Percentiles rank a stretch among this genome's conserved stretches.
phyloP scores from a whole-genome alignment of 78 protist species.

The Emiliania huxleyi region DNA sequence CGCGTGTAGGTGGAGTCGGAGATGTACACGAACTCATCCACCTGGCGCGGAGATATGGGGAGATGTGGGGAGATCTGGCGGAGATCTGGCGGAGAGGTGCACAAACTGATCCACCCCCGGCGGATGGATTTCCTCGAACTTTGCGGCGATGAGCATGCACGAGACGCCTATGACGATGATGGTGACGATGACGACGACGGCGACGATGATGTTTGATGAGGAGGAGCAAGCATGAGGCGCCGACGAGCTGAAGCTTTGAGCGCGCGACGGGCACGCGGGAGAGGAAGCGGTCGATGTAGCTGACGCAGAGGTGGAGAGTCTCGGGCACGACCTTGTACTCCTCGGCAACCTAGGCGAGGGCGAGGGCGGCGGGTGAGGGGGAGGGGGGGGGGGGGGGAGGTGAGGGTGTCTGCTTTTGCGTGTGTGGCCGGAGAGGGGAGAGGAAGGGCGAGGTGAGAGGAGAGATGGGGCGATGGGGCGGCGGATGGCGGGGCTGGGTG shows the following conservation, averaged over 20 bases:
- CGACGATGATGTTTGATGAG: too few relatives aligned
- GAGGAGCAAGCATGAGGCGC: constrained; percentile 58
- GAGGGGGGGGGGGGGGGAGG: not conserved
- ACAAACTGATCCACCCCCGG: constrained; percentile 59
- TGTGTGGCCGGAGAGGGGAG: too few relatives aligned
- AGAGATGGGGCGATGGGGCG: too few relatives aligned
- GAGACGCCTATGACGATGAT: too few relatives aligned
- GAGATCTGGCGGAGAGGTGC: too few relatives aligned
- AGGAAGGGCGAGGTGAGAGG: too few relatives aligned
- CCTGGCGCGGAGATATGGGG: not conserved
- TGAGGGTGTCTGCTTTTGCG: too few relatives aligned
- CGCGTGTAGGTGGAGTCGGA: constrained; percentile 67
- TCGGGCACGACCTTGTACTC: constrained; percentile 64
- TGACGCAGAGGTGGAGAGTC: constrained; percentile 56
- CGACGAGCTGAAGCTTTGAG: constrained; percentile 73
- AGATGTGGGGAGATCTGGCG: too few relatives aligned
- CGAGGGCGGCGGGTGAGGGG: not conserved
- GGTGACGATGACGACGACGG: too few relatives aligned
- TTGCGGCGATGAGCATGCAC: constrained; percentile 61
- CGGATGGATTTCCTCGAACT: constrained; percentile 73
- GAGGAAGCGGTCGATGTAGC: constrained; percentile 71
- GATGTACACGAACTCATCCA: constrained; percentile 62
- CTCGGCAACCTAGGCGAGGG: constrained; percentile 34
- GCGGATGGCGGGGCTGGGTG: too few relatives aligned
- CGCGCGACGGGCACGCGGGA: constrained; percentile 11